These are phyloP conservation scores for Delitschia confertaspora DNA, from an alignment of 495 filamentous ascomycete species.

Conservation along the genomic window DNA sequence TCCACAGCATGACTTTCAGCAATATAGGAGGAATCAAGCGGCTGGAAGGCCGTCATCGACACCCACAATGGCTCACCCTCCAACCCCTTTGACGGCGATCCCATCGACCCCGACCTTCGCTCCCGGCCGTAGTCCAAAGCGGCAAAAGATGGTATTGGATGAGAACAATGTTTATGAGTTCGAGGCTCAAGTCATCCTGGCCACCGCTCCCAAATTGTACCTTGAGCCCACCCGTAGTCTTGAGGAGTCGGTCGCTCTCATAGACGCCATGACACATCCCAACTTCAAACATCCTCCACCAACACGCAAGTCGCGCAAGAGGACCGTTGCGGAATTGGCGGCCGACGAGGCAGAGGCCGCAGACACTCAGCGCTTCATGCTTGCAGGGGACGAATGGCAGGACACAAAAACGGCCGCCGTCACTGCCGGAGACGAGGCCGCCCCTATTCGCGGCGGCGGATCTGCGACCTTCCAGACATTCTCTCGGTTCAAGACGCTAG, in stretches of 20 bases:
- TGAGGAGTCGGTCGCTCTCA: constrained; percentile 56
- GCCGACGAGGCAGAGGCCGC: constrained; percentile 87
- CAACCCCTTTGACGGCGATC: constrained; percentile 55
- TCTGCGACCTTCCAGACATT: constrained; percentile 75
- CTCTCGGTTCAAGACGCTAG: constrained; percentile 81
- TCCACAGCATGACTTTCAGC: constrained; percentile 45
- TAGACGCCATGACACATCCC: constrained; percentile 63
- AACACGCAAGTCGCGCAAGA: constrained; percentile 78
- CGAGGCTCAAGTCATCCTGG: constrained; percentile 60
- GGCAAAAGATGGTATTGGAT: constrained; percentile 68
- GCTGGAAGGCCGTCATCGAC: constrained; percentile 29
- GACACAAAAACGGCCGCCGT: constrained; percentile 49
- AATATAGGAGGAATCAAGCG: constrained; percentile 28
- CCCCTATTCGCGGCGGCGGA: constrained; percentile 43
- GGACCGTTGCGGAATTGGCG: constrained; percentile 86
- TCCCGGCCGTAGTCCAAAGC: constrained; percentile 45
- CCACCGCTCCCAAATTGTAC: constrained; percentile 63
- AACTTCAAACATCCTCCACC: constrained; percentile 67
- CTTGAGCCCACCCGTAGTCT: constrained; percentile 62
- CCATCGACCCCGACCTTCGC: constrained; percentile 51
- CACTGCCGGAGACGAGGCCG: constrained; percentile 62
- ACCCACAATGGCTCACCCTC: constrained; percentile 48
- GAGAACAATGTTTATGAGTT: constrained; percentile 59
- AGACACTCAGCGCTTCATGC: constrained; percentile 83
- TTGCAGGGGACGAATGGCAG: constrained; percentile 81